Evolutionary conservation across 441 rosid species (phyloP).

Genomic region (Biscutella auriculata): DNA sequence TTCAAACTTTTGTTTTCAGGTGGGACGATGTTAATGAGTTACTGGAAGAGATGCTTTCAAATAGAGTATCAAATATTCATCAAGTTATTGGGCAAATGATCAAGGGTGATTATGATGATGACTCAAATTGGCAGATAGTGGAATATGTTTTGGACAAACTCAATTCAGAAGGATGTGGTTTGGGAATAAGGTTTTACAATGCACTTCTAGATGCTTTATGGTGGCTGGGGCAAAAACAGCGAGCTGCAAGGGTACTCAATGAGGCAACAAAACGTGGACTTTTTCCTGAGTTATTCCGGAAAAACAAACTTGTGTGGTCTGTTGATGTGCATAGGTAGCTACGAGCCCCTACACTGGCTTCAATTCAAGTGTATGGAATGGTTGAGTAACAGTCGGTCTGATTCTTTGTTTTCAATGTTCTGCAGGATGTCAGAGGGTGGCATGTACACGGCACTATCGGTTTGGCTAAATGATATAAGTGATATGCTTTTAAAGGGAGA

Average conservation of each 20-base stretch:
- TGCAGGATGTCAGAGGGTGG: conserved; percentile 91
- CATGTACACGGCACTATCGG: conserved; percentile 59
- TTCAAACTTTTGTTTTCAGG: conserved; percentile 30
- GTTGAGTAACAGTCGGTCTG: conserved; percentile 6
- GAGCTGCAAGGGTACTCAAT: conserved; percentile 71
- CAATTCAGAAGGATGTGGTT: conserved; percentile 74
- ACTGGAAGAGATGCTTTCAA: conserved; percentile 69
- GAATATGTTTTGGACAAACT: conserved; percentile 84
- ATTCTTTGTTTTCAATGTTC: conserved; percentile 16
- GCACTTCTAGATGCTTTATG: conserved; percentile 88
- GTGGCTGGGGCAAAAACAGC: conserved; percentile 87
- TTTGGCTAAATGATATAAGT: conserved; percentile 65
- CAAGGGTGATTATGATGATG: conserved; percentile 80
- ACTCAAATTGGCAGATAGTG: conserved; percentile 85
- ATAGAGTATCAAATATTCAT: conserved; percentile 68
- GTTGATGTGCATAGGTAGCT: conserved; percentile 80
- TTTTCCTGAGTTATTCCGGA: conserved; percentile 79
- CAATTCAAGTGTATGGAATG: neutral
- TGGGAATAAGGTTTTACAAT: conserved; percentile 85
- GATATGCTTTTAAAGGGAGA: conserved; percentile 42
- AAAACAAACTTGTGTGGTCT: conserved; percentile 77
- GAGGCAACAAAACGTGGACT: conserved; percentile 80
- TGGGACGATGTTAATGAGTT: conserved; percentile 68
- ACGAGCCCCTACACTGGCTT: neutral
- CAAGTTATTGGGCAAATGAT: conserved; percentile 89